Percentiles rank a stretch among this genome's conserved stretches.
Conservation (phyloP, 108 stramenopile species). For the Nannochloropsis oceanica region DNA sequence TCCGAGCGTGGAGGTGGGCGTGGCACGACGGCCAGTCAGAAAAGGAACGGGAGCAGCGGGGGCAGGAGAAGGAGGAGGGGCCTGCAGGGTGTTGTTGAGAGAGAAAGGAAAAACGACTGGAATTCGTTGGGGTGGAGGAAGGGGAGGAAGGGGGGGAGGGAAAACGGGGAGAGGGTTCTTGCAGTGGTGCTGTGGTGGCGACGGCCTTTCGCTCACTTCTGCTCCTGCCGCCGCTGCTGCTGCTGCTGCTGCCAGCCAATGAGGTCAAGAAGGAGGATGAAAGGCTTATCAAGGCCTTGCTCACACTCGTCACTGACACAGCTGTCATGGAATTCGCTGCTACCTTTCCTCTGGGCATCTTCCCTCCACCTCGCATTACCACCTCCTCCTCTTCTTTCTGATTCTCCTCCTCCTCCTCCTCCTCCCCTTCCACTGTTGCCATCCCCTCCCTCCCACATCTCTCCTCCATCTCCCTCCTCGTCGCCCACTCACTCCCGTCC, state of each 20-base stretch:
- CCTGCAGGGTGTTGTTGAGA: not conserved
- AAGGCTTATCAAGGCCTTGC: not conserved
- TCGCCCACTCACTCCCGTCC: conserved; percentile 6
- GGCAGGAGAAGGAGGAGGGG: conserved; percentile 47
- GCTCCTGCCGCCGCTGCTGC: not conserved
- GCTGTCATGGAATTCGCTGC: too few relatives aligned
- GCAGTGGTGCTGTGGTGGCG: not conserved
- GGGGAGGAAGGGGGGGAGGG: not conserved
- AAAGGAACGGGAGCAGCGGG: conserved; percentile 56
- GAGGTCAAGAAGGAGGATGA: not conserved
- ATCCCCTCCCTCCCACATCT: not conserved
- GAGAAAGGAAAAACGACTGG: not conserved
- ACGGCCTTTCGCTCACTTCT: not conserved
- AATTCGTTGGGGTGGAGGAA: not conserved
- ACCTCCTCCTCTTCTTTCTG: too few relatives aligned
- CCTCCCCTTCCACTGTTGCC: not conserved
- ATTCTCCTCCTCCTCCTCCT: too few relatives aligned
- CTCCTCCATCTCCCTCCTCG: not conserved
- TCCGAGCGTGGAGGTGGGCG: conserved; percentile 51
- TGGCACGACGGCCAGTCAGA: conserved; percentile 63
- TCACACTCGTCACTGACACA: not conserved
- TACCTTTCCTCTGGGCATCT: too few relatives aligned
- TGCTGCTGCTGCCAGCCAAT: not conserved
- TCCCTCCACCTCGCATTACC: too few relatives aligned
- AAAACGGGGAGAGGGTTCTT: not conserved